Evolutionary conservation across 768 basidiomycete genomes (phyloP).

Genomic region (Postia placenta): DNA sequence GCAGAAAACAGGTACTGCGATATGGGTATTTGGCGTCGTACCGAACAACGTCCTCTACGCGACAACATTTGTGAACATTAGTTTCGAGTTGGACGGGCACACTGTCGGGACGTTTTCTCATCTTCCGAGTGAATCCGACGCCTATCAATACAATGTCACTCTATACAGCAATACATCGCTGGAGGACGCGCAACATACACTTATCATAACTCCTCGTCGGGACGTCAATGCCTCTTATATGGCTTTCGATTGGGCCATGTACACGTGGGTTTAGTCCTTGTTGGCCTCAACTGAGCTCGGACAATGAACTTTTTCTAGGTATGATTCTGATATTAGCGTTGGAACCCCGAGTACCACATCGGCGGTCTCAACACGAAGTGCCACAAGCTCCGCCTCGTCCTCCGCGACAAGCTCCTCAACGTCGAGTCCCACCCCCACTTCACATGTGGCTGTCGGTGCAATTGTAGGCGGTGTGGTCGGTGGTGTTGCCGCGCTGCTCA

Average conservation of each 20-base stretch:
- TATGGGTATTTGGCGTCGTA: background rate
- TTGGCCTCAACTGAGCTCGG: background rate
- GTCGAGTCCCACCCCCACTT: background rate
- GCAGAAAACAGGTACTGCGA: background rate
- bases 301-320: background rate
- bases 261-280: background rate
- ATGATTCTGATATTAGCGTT: background rate
- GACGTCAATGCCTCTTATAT: background rate
- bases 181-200: background rate
- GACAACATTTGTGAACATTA: background rate
- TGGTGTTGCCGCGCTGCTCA: background rate
- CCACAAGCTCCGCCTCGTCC: too few species aligned
- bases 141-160: background rate
- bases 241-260: background rate
- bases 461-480: background rate
- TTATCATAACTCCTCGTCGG: background rate
- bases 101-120: background rate
- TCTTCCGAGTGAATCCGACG: background rate
- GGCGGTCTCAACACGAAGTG: background rate
- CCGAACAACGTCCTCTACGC: background rate
- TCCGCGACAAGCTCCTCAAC: background rate
- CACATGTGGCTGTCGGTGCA: background rate
- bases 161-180: background rate
- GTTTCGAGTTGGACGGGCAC: background rate
- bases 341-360: too few species aligned